These are phyloP conservation scores for Sordariomycetes sp. DNA, from an alignment of 2,329 filamentous ascomycete genomes.

Conservation along the genomic window DNA sequence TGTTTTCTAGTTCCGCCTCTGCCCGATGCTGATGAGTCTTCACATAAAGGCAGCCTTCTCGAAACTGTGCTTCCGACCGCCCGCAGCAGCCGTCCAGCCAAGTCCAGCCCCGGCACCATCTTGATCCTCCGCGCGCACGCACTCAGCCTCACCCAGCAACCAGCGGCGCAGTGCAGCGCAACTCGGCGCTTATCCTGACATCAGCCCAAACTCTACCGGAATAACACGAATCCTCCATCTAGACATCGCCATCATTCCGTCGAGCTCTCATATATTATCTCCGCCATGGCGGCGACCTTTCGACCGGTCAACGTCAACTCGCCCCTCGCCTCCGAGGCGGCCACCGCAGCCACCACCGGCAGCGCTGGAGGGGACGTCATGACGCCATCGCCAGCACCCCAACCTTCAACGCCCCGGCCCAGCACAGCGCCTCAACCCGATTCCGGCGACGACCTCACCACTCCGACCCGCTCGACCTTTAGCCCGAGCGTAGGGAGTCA, in stretches of 20 bases:
- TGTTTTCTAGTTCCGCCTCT: no score
- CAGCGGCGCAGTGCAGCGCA: no score
- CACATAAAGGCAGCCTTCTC: no score
- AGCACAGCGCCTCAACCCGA: slow-evolving; percentile 22
- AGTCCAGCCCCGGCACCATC: no score
- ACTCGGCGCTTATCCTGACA: no score
- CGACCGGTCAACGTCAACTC: slow-evolving; percentile 33
- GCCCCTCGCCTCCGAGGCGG: slow-evolving; percentile 13
- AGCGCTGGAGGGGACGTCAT: slow-evolving; percentile 23
- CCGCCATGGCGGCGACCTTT: slow-evolving; percentile 36
- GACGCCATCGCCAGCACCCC: slow-evolving; percentile 22
- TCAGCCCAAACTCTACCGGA: no score
- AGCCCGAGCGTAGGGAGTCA: slow-evolving; percentile 32
- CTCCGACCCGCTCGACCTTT: slow-evolving; percentile 55
- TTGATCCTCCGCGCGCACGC: no score
- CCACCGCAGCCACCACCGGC: slow-evolving; percentile 13
- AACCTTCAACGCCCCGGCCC: slow-evolving; percentile 21
- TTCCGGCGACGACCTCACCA: slow-evolving; percentile 18
- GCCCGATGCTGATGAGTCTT: no score
- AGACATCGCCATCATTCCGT: slow-evolving; percentile 1
- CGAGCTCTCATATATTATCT: not conserved
- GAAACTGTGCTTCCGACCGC: no score
- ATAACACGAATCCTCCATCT: no score
- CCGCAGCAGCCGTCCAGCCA: no score
- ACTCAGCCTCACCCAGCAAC: no score